phyloP scores from a whole-genome alignment of 177 flowering plant species.

The Vitis hybrid region DNA sequence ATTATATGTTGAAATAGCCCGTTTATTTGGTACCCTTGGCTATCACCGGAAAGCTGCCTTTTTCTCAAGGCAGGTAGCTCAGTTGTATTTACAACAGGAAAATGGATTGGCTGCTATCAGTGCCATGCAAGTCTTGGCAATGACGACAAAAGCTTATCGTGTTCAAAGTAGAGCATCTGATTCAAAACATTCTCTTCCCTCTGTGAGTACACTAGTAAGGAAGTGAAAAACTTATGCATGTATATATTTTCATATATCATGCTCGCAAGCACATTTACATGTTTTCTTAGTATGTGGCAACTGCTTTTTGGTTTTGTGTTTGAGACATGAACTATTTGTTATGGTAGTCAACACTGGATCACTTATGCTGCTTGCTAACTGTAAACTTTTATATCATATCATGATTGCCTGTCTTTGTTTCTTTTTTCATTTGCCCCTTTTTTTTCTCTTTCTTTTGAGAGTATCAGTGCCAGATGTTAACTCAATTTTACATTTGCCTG shows the following conservation, averaged over 20 bases:
- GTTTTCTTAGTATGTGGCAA: too few relatives aligned
- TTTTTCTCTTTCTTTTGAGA: too few relatives aligned
- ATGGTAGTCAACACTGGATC: too few relatives aligned
- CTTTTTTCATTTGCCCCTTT: too few relatives aligned
- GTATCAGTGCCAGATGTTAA: too few relatives aligned
- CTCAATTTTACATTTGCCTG: too few relatives aligned
- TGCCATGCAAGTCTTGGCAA: conserved; percentile 96
- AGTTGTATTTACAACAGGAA: conserved; percentile 91
- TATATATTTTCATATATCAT: neutral
- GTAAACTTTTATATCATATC: too few relatives aligned
- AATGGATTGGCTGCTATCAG: conserved; percentile 86
- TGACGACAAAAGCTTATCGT: conserved; percentile 93
- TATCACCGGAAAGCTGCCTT: conserved; percentile 98
- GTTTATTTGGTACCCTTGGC: conserved; percentile 89
- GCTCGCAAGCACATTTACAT: too few relatives aligned
- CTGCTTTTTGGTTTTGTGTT: too few relatives aligned
- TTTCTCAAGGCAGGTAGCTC: conserved; percentile 97
- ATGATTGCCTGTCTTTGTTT: too few relatives aligned
- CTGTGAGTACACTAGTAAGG: conserved; percentile 51
- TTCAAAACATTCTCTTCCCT: conserved; percentile 28
- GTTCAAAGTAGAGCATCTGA: conserved; percentile 89
- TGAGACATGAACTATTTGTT: too few relatives aligned
- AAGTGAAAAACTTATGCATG: neutral
- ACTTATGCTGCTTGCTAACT: too few relatives aligned
- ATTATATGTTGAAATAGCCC: conserved; percentile 92